These are phyloP conservation scores for Microdochium paspali DNA, from an alignment of 2,329 filamentous ascomycete genomes.

Conservation along the genomic window DNA sequence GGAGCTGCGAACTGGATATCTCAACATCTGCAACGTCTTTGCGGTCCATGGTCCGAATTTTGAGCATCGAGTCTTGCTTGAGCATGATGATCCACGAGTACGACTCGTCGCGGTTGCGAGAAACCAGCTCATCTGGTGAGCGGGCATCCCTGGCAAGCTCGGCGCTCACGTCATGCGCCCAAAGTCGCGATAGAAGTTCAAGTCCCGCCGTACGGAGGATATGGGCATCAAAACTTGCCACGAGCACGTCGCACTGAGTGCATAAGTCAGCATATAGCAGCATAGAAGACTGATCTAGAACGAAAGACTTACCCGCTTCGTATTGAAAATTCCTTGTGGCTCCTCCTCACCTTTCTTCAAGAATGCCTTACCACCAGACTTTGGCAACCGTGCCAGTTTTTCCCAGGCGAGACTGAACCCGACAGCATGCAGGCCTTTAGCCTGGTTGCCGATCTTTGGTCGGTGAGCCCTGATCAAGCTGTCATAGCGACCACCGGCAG, in stretches of 20 bases:
- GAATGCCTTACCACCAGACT: constrained; percentile 44
- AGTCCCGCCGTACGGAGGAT: constrained; percentile 69
- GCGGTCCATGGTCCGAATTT: constrained; percentile 67
- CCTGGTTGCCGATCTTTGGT: constrained; percentile 54
- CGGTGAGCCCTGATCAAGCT: constrained; percentile 76
- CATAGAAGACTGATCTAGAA: neutral
- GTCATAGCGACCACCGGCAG: constrained; percentile 90
- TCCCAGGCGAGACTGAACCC: constrained; percentile 91
- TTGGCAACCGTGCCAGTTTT: constrained; percentile 59
- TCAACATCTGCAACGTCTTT: constrained; percentile 72
- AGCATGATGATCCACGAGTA: constrained; percentile 86
- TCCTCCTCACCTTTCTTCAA: constrained; percentile 65
- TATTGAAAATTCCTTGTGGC: constrained; percentile 45
- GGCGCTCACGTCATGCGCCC: constrained; percentile 75
- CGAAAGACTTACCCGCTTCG: constrained; percentile 46
- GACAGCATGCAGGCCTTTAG: constrained; percentile 69
- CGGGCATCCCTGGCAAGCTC: constrained; percentile 76
- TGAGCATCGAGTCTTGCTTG: constrained; percentile 67
- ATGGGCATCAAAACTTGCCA: constrained; percentile 76
- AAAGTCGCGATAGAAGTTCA: constrained; percentile 68
- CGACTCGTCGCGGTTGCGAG: constrained; percentile 65
- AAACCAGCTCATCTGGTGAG: constrained; percentile 70
- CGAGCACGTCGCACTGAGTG: constrained; percentile 70
- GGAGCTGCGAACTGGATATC: constrained; percentile 60
- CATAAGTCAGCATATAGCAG: constrained; percentile 5